A percentile compares a stretch with the other conserved stretches of the same genome.
Evolutionary conservation across 2,329 filamentous ascomycete species (phyloP).

Genomic region (Neophaeococcomyces aloes): DNA sequence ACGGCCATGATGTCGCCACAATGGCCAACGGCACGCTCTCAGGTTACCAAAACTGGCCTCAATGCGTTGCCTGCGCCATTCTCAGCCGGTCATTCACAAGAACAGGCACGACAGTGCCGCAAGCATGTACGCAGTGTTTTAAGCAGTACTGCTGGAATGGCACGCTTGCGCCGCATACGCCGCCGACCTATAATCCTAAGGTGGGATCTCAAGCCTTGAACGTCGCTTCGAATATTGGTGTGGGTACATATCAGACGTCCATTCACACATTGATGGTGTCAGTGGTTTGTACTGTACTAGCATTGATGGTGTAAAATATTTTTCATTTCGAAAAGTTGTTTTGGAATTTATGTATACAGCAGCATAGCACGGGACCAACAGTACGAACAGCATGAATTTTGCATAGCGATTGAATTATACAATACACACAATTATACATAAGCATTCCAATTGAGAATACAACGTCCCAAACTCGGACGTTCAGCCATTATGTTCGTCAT

Average conservation of each 20-base stretch:
- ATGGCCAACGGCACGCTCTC: constrained; percentile 63
- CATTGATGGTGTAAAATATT: constrained; percentile 1
- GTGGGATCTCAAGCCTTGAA: not conserved
- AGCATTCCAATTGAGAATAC: too few species aligned
- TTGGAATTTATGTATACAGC: not conserved
- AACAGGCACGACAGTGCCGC: constrained; percentile 58
- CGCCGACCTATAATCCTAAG: constrained; percentile 42
- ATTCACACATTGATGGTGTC: not conserved
- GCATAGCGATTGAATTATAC: too few species aligned
- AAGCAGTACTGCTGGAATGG: constrained; percentile 86
- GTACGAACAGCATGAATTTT: not conserved
- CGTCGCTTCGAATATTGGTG: not conserved
- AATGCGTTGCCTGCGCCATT: constrained; percentile 81
- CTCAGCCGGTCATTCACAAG: constrained; percentile 64
- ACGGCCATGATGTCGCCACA: constrained; percentile 76
- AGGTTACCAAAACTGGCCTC: constrained; percentile 59
- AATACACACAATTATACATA: too few species aligned
- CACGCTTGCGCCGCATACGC: constrained; percentile 50
- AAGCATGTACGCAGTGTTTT: constrained; percentile 68
- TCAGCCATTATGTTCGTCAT: too few species aligned
- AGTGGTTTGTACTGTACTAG: not conserved
- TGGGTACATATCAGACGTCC: not conserved
- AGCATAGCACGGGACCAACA: not conserved
- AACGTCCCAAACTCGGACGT: too few species aligned
- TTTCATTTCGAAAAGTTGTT: not conserved